A percentile compares a stretch with the other conserved stretches of the same genome.
phyloP scores from a whole-genome alignment of 345 rosid genomes.

The Salix suchowensis region DNA sequence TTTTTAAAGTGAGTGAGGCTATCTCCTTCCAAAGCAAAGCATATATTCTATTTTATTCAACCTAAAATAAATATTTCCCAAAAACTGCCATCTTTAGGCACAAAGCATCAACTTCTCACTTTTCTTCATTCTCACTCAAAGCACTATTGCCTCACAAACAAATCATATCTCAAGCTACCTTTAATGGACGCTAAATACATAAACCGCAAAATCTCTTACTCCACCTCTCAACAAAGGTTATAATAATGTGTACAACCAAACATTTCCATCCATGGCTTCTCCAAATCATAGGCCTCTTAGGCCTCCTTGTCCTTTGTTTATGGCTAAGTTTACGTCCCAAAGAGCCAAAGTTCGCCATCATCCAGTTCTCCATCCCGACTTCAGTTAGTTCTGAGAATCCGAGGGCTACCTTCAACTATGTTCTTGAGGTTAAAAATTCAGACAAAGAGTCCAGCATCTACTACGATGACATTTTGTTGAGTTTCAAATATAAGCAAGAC shows the following conservation, averaged over 20 bases:
- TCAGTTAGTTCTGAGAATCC: not conserved
- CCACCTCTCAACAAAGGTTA: not conserved
- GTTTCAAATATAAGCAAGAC: constrained; percentile 29
- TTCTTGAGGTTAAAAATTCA: constrained; percentile 33
- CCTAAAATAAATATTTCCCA: not conserved
- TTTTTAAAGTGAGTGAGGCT: not conserved
- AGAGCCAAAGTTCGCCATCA: constrained; percentile 22
- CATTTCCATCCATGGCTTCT: constrained; percentile 34
- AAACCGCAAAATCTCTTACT: not conserved
- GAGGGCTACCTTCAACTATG: constrained; percentile 16
- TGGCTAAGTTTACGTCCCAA: constrained; percentile 39
- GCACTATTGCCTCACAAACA: not conserved
- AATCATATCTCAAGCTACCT: not conserved
- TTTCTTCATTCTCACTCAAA: constrained; percentile 1
- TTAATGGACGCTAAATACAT: not conserved
- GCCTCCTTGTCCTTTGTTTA: constrained; percentile 26
- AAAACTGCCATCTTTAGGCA: not conserved
- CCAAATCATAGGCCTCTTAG: constrained; percentile 27
- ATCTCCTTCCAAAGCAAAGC: not conserved
- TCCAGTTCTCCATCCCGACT: constrained; percentile 26
- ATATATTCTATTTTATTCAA: not conserved
- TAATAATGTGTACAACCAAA: constrained; percentile 17
- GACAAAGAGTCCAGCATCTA: constrained; percentile 36
- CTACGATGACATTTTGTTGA: constrained; percentile 32
- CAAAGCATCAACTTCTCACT: not conserved